Conservation (phyloP, 192 early-diverging fungal species). For the Coemansia sp. region DNA sequence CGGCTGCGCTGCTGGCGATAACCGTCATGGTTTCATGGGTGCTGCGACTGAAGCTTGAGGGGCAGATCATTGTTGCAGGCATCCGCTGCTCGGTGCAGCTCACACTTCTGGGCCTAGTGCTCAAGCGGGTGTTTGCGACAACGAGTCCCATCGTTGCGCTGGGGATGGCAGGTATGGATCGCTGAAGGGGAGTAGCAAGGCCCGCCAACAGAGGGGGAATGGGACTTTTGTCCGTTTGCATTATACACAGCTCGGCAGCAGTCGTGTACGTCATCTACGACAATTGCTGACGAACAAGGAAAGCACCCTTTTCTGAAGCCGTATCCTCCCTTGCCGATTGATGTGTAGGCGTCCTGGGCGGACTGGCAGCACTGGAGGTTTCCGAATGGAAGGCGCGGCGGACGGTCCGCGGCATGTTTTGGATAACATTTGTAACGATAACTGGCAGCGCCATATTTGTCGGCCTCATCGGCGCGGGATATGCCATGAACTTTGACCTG, state of each 20-base stretch:
- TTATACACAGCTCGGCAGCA: no score
- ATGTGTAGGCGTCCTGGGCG: constrained; percentile 34
- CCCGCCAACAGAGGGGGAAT: no score
- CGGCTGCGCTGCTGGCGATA: constrained; percentile 26
- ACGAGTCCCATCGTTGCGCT: constrained; percentile 53
- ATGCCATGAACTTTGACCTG: constrained; percentile 65
- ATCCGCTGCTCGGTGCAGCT: constrained; percentile 74
- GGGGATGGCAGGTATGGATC: constrained; percentile 46
- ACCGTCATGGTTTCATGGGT: constrained; percentile 23
- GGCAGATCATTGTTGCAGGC: constrained; percentile 60
- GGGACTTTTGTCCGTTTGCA: no score
- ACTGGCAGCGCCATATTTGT: constrained; percentile 20
- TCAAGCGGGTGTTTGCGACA: constrained; percentile 62
- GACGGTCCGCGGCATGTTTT: constrained; percentile 69
- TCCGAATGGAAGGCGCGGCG: constrained; percentile 55
- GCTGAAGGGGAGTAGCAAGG: background rate
- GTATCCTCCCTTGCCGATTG: no score
- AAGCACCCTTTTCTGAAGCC: background rate
- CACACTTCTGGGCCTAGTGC: constrained; percentile 63
- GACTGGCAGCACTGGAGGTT: constrained; percentile 40
- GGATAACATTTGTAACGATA: constrained; percentile 50
- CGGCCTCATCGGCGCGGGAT: constrained; percentile 28
- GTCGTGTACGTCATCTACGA: no score
- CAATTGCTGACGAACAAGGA: background rate
- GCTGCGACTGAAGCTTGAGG: constrained; percentile 23